These are phyloP conservation scores for Aegilops bicornis DNA, from an alignment of 176 grass and related monocot species.

Conservation along the genomic window DNA sequence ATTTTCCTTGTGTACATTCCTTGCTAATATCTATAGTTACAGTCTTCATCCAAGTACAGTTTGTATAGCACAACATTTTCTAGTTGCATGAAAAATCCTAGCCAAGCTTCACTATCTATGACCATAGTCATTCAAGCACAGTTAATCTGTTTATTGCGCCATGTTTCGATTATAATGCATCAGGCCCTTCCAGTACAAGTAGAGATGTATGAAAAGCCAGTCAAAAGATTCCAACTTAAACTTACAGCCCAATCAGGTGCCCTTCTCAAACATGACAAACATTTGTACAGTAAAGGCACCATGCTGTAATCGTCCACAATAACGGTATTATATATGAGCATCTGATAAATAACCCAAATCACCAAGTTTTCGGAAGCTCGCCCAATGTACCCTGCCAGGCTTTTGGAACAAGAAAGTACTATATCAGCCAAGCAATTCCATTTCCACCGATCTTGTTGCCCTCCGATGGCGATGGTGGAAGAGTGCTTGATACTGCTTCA, in stretches of 20 bases:
- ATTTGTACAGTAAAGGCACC: slow-evolving; percentile 38
- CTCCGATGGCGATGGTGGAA: neutral
- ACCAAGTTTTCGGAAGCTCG: neutral
- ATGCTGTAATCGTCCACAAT: neutral
- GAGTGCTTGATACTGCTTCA: slow-evolving; percentile 6
- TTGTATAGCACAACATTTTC: too few species aligned
- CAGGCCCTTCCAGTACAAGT: neutral
- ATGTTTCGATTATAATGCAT: neutral
- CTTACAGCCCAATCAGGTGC: neutral
- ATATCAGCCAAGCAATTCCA: slow-evolving; percentile 29
- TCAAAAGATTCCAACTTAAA: neutral
- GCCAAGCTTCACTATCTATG: neutral
- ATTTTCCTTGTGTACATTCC: too few species aligned
- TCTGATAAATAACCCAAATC: neutral
- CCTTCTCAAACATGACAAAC: slow-evolving; percentile 4
- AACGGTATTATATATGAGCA: neutral
- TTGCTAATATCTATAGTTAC: too few species aligned
- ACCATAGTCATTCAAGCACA: neutral
- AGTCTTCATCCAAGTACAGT: too few species aligned
- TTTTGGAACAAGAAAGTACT: slow-evolving; percentile 14
- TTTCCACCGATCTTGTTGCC: slow-evolving; percentile 12
- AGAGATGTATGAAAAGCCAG: neutral
- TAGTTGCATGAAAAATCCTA: neutral
- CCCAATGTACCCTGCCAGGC: slow-evolving; percentile 24
- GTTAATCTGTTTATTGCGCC: neutral